Conservation (phyloP, 805 yeast genomes). For the Torulaspora delbrueckii region DNA sequence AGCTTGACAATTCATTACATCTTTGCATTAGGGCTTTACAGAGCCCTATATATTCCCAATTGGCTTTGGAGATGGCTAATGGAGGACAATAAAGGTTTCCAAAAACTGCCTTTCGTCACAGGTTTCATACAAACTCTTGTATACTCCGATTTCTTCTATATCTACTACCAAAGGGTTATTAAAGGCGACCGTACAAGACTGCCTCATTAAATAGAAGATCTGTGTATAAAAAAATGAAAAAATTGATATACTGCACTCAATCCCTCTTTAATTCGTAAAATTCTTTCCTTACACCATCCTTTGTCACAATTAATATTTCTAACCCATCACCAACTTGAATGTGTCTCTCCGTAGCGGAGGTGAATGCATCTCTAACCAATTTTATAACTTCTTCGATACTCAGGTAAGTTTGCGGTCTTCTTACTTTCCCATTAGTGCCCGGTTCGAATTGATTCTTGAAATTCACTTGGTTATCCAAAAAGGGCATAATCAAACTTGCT, state of each 20-base stretch:
- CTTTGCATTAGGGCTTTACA: constrained; percentile 85
- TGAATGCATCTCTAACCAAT: constrained; percentile 88
- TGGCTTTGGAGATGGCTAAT: constrained; percentile 82
- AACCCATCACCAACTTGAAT: constrained; percentile 97
- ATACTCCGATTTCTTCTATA: constrained; percentile 93
- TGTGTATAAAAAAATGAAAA: constrained; percentile 2
- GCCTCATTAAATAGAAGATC: constrained; percentile 39
- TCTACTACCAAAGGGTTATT: constrained; percentile 78
- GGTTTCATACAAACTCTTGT: constrained; percentile 82
- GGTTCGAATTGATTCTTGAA: constrained; percentile 91
- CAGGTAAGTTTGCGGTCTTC: constrained; percentile 58
- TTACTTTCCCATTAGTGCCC: constrained; percentile 60
- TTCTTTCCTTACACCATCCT: constrained; percentile 84
- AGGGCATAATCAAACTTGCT: constrained; percentile 92
- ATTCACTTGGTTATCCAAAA: constrained; percentile 94
- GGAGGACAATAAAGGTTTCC: constrained; percentile 51
- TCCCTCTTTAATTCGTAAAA: constrained; percentile 85
- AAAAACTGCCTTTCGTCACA: constrained; percentile 65
- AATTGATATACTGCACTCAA: constrained; percentile 31
- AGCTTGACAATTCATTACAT: constrained; percentile 87
- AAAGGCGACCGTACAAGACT: constrained; percentile 72
- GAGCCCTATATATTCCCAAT: constrained; percentile 87
- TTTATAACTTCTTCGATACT: constrained; percentile 78
- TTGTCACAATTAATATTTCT: constrained; percentile 84
- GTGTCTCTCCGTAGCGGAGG: constrained; percentile 97